phyloP scores from a whole-genome alignment of 2,329 filamentous ascomycete species.

The Gremmenia infestans region DNA sequence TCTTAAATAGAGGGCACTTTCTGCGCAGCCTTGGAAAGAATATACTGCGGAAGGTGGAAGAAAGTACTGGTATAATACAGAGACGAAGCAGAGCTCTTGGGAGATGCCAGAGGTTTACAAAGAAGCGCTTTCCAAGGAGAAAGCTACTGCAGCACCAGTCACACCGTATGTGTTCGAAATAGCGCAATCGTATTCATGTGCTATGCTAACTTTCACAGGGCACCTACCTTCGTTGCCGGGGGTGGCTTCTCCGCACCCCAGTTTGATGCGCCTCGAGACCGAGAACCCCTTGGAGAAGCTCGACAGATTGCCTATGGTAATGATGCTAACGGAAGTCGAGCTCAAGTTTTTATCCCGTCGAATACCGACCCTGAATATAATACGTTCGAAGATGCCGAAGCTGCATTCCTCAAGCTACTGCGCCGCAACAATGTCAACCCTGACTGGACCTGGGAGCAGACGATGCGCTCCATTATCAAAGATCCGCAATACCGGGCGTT shows the following conservation, averaged over 20 bases:
- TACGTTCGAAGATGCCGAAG: conserved; percentile 81
- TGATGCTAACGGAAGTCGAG: conserved; percentile 43
- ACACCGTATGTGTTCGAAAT: conserved; percentile 38
- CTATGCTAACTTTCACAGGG: conserved; percentile 14
- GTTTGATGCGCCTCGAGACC: conserved; percentile 32
- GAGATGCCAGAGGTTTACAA: conserved; percentile 84
- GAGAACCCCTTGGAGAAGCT: conserved; percentile 45
- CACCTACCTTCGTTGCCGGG: conserved; percentile 39
- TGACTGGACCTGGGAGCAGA: conserved; percentile 90
- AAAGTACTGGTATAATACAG: conserved; percentile 93
- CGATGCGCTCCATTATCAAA: conserved; percentile 78
- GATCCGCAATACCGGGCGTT: conserved; percentile 91
- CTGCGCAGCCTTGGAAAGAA: conserved; percentile 87
- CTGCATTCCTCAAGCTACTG: conserved; percentile 86
- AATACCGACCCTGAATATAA: conserved; percentile 73
- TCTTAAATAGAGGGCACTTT: conserved; percentile 61
- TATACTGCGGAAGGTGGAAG: conserved; percentile 81
- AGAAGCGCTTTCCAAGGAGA: conserved; percentile 60
- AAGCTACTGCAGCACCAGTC: conserved; percentile 35
- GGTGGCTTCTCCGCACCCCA: conserved; percentile 33
- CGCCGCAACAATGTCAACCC: conserved; percentile 80
- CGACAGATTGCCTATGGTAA: conserved; percentile 54
- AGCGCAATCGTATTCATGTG: not conserved
- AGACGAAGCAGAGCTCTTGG: conserved; percentile 91
- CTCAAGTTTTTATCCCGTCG: conserved; percentile 56